These are phyloP conservation scores for Mycena belliarum DNA, from an alignment of 768 basidiomycete genomes.

Conservation along the genomic window DNA sequence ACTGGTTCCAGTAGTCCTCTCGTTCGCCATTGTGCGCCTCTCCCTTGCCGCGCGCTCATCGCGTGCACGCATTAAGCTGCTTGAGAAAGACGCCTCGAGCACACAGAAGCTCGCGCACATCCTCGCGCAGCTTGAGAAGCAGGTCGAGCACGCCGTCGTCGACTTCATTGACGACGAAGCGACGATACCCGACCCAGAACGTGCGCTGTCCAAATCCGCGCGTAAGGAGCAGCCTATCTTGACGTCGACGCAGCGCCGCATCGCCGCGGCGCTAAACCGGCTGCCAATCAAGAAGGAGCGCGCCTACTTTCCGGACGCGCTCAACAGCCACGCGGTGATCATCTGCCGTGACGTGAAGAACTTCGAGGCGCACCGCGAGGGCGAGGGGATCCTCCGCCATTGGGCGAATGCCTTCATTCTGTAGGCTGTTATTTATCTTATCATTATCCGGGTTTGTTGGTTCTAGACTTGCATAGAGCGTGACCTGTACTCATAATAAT, in stretches of 20 bases:
- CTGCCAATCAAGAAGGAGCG: constrained; percentile 74
- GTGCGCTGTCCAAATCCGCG: not conserved
- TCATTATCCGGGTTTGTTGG: too few relatives aligned
- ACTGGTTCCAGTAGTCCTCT: constrained; percentile 59
- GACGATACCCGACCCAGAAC: not conserved
- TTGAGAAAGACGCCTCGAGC: constrained; percentile 57
- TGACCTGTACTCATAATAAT: too few relatives aligned
- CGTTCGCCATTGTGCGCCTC: constrained; percentile 57
- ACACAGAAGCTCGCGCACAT: constrained; percentile 56
- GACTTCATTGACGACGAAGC: constrained; percentile 57
- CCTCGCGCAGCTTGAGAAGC: constrained; percentile 57
- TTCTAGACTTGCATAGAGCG: too few relatives aligned
- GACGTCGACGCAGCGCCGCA: constrained; percentile 55
- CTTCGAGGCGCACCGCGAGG: constrained; percentile 57
- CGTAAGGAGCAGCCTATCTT: constrained; percentile 44
- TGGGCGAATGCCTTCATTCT: constrained; percentile 10
- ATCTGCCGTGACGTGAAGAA: constrained; percentile 66
- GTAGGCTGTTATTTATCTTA: not conserved
- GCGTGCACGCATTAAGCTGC: constrained; percentile 59
- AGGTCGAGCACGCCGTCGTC: constrained; percentile 60
- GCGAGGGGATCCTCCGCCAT: constrained; percentile 56
- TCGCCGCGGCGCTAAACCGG: constrained; percentile 61
- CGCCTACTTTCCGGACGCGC: constrained; percentile 59
- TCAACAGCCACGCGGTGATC: constrained; percentile 73
- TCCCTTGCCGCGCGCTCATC: constrained; percentile 60